Evolutionary conservation across 768 basidiomycete species (phyloP).

Genomic region (Psilocybe subaeruginosa): DNA sequence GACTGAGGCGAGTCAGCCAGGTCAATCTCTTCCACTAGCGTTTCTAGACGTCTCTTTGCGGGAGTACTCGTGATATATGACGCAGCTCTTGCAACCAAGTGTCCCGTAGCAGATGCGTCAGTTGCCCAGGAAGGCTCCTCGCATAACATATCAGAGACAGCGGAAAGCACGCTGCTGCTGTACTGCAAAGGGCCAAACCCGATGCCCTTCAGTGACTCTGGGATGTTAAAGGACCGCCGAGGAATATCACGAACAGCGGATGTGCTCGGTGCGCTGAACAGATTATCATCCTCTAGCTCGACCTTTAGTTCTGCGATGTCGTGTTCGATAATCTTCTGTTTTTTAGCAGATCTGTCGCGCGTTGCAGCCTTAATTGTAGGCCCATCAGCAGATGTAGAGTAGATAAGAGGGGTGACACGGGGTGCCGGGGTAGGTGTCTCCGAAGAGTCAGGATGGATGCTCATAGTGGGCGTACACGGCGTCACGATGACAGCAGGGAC

Average conservation of each 20-base stretch:
- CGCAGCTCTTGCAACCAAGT: background rate
- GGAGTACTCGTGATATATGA: slow-evolving; percentile 21
- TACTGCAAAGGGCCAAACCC: background rate
- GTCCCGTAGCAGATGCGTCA: background rate
- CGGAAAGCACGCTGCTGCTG: background rate
- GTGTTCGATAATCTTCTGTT: background rate
- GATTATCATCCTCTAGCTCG: background rate
- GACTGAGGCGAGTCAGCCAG: background rate
- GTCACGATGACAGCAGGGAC: slow-evolving; percentile 27
- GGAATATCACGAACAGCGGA: background rate
- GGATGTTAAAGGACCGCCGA: background rate
- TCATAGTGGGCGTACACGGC: slow-evolving; percentile 21
- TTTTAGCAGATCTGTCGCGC: background rate
- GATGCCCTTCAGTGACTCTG: slow-evolving; percentile 3
- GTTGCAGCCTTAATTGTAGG: background rate
- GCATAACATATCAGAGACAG: slow-evolving; percentile 1
- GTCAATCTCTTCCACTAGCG: background rate
- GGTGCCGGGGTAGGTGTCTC: background rate
- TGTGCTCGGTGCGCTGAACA: background rate
- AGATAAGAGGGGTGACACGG: background rate
- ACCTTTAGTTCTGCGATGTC: background rate
- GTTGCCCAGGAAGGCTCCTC: background rate
- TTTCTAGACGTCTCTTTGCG: slow-evolving; percentile 5
- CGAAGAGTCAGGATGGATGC: slow-evolving; percentile 6
- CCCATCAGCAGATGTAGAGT: background rate